These are phyloP conservation scores for Megacollybia marginata DNA, from an alignment of 768 basidiomycete genomes.

Conservation along the genomic window DNA sequence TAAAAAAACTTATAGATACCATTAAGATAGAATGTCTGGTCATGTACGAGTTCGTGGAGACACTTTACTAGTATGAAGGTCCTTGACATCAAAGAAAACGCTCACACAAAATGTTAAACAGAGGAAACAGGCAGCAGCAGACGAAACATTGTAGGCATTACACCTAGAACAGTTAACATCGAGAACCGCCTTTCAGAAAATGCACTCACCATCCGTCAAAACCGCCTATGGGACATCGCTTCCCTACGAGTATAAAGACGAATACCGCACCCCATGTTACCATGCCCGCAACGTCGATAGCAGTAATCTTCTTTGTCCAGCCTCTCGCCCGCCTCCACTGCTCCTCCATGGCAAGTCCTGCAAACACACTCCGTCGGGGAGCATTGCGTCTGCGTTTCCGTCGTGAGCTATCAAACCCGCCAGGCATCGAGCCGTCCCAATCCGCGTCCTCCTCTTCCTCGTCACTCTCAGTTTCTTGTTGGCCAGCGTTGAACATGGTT, in stretches of 20 bases:
- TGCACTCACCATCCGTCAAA: conserved; percentile 57
- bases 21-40: neutral
- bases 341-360: conserved; percentile 56
- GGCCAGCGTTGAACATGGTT: conserved; percentile 37
- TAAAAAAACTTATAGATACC: neutral
- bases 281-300: conserved; percentile 39
- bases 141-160: conserved; percentile 62
- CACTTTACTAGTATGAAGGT: conserved; percentile 49
- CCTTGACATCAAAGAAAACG: conserved; percentile 60
- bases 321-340: conserved; percentile 52
- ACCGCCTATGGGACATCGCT: conserved; percentile 54
- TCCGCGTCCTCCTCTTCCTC: conserved; percentile 29
- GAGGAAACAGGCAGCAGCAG: conserved; percentile 54
- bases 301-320: conserved; percentile 43
- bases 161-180: conserved; percentile 37
- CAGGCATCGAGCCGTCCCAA: conserved; percentile 23
- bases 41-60: conserved; percentile 55
- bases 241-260: conserved; percentile 51
- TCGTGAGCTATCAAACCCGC: conserved; percentile 20
- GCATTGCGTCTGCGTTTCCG: conserved; percentile 25
- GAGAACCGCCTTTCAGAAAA: neutral
- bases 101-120: conserved; percentile 47
- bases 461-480: conserved; percentile 30
- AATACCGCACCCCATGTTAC: conserved; percentile 54
- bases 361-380: conserved; percentile 43